These are phyloP conservation scores for Gentiana macrophylla DNA, from an alignment of 257 asterid genomes.

Conservation along the genomic window DNA sequence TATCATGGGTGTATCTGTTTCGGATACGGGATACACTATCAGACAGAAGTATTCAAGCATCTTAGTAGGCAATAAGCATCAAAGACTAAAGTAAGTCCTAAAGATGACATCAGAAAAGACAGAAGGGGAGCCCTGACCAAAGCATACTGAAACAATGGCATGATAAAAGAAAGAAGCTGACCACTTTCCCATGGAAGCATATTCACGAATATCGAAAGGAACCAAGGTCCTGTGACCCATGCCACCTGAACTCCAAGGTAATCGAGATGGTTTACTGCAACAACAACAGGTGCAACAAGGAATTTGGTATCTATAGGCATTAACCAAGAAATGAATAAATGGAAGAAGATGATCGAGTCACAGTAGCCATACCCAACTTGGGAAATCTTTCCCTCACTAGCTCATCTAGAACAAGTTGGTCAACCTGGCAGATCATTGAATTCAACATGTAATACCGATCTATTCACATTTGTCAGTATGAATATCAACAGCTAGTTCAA, in stretches of 20 bases:
- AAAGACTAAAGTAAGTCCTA: too few relatives aligned
- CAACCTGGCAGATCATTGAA: constrained; percentile 51
- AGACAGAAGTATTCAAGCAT: too few relatives aligned
- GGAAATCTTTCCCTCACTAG: constrained; percentile 85
- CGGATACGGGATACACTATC: too few relatives aligned
- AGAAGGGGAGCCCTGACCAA: constrained; percentile 7
- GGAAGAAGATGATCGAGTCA: background rate
- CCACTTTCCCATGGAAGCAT: constrained; percentile 99
- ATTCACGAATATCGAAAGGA: constrained; percentile 84
- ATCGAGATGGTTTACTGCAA: constrained; percentile 88
- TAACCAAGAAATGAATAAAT: constrained; percentile 1
- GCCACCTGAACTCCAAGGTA: constrained; percentile 96
- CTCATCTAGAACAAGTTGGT: constrained; percentile 94
- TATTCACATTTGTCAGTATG: too few relatives aligned
- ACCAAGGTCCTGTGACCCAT: constrained; percentile 95
- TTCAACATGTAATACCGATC: background rate
- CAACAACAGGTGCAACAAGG: constrained; percentile 17
- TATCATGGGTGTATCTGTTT: too few relatives aligned
- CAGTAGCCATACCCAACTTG: constrained; percentile 51
- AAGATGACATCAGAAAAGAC: background rate
- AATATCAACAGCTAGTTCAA: too few relatives aligned
- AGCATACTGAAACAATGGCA: background rate
- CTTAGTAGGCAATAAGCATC: too few relatives aligned
- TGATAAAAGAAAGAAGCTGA: constrained; percentile 34
- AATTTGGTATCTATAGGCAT: constrained; percentile 2